Evolutionary conservation across 768 basidiomycete species (phyloP).

Genomic region (Suillus ampliporus): DNA sequence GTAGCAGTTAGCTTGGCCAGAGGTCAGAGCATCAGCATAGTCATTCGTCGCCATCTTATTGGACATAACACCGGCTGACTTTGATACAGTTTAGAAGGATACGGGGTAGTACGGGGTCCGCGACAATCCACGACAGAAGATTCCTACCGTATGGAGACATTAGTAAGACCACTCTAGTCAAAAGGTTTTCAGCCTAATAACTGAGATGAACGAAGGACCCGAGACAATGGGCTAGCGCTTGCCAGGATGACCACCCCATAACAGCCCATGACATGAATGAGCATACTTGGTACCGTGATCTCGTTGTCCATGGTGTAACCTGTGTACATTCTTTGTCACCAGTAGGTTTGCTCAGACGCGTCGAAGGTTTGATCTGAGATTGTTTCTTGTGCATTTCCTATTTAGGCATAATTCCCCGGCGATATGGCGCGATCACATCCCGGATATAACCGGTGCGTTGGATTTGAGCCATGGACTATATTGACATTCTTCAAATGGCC

Average conservation of each 20-base stretch:
- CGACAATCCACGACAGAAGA: background rate
- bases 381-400: slow-evolving; percentile 15
- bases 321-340: background rate
- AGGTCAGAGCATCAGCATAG: background rate
- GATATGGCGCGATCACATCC: slow-evolving; percentile 21
- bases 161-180: background rate
- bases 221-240: background rate
- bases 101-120: background rate
- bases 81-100: background rate
- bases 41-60: background rate
- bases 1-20: background rate
- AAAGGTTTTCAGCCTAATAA: background rate
- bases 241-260: background rate
- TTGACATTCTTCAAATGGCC: slow-evolving; percentile 1
- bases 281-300: background rate
- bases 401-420: slow-evolving; percentile 30
- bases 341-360: background rate
- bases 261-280: slow-evolving; percentile 3
- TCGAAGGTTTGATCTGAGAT: slow-evolving; percentile 36
- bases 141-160: slow-evolving; percentile 6
- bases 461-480: background rate
- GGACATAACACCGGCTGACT: background rate
- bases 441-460: slow-evolving; percentile 24
- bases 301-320: background rate
- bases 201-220: background rate